Base-by-base conservation (phyloP, 2,329 filamentous ascomycete genomes). In the Diaporthe citrichinensis region DNA sequence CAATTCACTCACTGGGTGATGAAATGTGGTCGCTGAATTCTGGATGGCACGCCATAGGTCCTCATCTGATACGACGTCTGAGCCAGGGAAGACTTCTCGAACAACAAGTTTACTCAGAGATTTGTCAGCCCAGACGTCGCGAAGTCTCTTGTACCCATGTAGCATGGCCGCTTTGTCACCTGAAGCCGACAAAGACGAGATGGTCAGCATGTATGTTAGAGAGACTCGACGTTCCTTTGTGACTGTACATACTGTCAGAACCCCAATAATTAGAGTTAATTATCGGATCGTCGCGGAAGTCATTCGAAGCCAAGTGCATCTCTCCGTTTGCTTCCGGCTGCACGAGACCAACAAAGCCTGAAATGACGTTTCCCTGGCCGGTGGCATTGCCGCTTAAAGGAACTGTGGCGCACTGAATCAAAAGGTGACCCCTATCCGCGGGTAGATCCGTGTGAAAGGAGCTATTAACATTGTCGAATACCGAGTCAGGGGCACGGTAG, bases 161-260 rank as follows among this genome's bases (percentile, higher is more conserved):
- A 68, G 4, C 46, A 68, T 68, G 10, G 31, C 65, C 9, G 46
- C 65, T 36, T 68, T 53, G n/a, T 68, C 46, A 39, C 65, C 65
- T 68, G 23, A 20, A 39, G 10, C 1, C 1, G 31, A 28, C 20
- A 20, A 2, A 6, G 3, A 23, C 2, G 4, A 10, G 1, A 28
- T 53, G 28, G 14, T 68, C 2, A 68, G 62, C 28, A 9, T 10
- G 31, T 15, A 12, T n/a, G n/a, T n/a, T n/a, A n/a, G n/a, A n/a
- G n/a, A n/a, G n/a, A n/a, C n/a, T n/a, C n/a, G n/a, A n/a, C n/a
- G n/a, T n/a, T n/a, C n/a, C n/a, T n/a, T n/a, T n/a, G n/a, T n/a
- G n/a, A n/a, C n/a, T 36, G 6, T 23, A 39, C 46, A 20, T 53
- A 68, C 65, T 68, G 2, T 20, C 65, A 28, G 46, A 53, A 6